A percentile compares a stretch with the other conserved stretches of the same genome.
phyloP scores from a whole-genome alignment of 768 basidiomycete species.

The Rhizopogon vulgaris region DNA sequence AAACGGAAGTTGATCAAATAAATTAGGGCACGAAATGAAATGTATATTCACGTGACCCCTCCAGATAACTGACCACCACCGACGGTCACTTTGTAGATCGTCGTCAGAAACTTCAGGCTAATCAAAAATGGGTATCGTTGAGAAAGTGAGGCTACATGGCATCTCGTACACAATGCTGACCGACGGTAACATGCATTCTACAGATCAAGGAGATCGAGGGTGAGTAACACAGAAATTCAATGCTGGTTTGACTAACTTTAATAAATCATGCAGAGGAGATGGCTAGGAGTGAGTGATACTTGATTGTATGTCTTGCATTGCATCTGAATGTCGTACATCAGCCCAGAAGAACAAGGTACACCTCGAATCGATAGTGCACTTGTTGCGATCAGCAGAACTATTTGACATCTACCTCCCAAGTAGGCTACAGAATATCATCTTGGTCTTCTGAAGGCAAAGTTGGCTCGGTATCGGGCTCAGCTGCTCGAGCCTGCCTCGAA shows the following conservation, averaged over 20 bases:
- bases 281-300: slow-evolving; percentile 75
- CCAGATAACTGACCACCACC: neutral
- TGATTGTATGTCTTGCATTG: neutral
- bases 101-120: neutral
- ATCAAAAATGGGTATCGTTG: slow-evolving; percentile 81
- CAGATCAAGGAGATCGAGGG: slow-evolving; percentile 97
- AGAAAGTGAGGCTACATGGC: slow-evolving; percentile 58
- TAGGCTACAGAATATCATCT: slow-evolving; percentile 94
- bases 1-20: neutral
- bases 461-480: slow-evolving; percentile 91
- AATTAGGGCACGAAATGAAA: neutral
- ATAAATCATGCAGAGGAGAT: slow-evolving; percentile 71
- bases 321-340: slow-evolving; percentile 20
- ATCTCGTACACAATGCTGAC: neutral
- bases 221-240: slow-evolving; percentile 31
- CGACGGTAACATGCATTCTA: neutral
- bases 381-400: neutral
- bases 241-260: neutral
- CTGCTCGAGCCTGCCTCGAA: slow-evolving; percentile 89
- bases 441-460: slow-evolving; percentile 88
- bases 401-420: slow-evolving; percentile 9
- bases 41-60: neutral
- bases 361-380: slow-evolving; percentile 3
- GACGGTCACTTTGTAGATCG: neutral
- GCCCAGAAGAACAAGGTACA: slow-evolving; percentile 93